These are phyloP conservation scores for Pythium insidiosum DNA, from an alignment of 352 stramenopile genomes.

Conservation along the genomic window DNA sequence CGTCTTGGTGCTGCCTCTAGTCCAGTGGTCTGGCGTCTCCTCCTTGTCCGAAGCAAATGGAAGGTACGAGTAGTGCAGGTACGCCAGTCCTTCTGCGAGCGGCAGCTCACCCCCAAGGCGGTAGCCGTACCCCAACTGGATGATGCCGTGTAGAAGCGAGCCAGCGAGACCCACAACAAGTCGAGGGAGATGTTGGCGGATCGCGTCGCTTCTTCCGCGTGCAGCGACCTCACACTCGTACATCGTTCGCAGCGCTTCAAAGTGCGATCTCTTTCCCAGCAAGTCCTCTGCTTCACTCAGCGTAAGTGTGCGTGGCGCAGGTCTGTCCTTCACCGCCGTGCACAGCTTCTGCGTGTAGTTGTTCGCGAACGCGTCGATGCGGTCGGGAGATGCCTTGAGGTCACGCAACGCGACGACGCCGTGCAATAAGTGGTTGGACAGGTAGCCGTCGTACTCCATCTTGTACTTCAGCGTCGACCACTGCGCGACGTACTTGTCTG, in stretches of 20 bases:
- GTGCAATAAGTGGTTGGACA: slow-evolving; percentile 31
- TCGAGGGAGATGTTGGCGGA: slow-evolving; percentile 18
- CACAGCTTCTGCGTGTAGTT: slow-evolving; percentile 21
- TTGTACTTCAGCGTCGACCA: slow-evolving; percentile 24
- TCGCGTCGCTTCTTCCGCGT: too few species aligned
- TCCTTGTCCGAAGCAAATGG: slow-evolving; percentile 13
- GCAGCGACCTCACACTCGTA: slow-evolving; percentile 23
- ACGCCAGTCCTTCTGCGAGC: slow-evolving; percentile 23
- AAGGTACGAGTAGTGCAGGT: slow-evolving; percentile 27
- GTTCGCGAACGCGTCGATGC: slow-evolving; percentile 16
- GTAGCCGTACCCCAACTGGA: slow-evolving; percentile 29
- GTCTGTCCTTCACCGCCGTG: slow-evolving; percentile 2
- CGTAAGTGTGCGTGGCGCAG: slow-evolving; percentile 5
- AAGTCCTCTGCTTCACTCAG: slow-evolving; percentile 9
- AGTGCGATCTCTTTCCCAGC: slow-evolving; percentile 19
- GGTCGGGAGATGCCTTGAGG: slow-evolving; percentile 12
- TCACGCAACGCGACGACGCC: slow-evolving; percentile 21
- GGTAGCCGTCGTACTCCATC: slow-evolving; percentile 29
- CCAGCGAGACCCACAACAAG: slow-evolving; percentile 22
- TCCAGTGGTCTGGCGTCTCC: background rate
- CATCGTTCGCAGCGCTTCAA: slow-evolving; percentile 23
- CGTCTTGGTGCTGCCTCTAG: too few species aligned
- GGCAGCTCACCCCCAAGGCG: slow-evolving; percentile 17
- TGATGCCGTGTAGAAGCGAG: slow-evolving; percentile 25
- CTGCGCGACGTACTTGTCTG: slow-evolving; percentile 16